Base-by-base conservation (phyloP, 208 protist genomes). In the Phytomonas sp. region DNA sequence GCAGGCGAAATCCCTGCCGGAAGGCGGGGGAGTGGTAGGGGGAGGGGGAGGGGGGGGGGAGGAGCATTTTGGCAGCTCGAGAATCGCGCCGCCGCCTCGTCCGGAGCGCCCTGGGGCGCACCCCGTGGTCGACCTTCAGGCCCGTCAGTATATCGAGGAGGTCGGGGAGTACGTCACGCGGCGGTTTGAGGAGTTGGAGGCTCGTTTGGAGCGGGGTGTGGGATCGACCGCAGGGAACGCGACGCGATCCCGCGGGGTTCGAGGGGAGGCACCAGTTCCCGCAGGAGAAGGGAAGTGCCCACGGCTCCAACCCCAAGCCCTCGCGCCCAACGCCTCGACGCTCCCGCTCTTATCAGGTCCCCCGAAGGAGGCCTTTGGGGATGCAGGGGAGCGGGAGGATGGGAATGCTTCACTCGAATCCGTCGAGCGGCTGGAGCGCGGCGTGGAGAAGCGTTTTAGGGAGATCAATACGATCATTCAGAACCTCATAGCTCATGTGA, bases 311-410 rank as follows among this genome's bases (percentile, higher is more conserved):
- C n/a, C n/a, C n/a, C n/a, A n/a, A n/a, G n/a, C n/a, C n/a, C n/a
- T n/a, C n/a, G n/a, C n/a, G n/a, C n/a, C 32, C 3, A 13, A 31
- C 0, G 31, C 69, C 0, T 29, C 59, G 34, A 11, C 40, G 28
- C 71, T 71, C 20, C 33, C 59, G 11, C 60, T 59, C 40, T 67
- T 30, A 60, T 66, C 66, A 20, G 66, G 32, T 37, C 46, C 46
- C 15, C 23, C 7, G 17, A 6, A 59, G 32, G 70, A 32, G 46
- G 67, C 82, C 28, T 53, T 80, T 4, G 78, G 91, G n/a, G 90
- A 95, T 66, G 53, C 78, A 6, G 74, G 91, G 13, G 90, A 87
- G 36, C 83, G 90, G 28, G 87, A 92, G 60, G 90, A 95, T 46
- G 90, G 87, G 30, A 74, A 79, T 15, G 71, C 80, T 9, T 84